Evolutionary conservation across 2,329 filamentous ascomycete genomes (phyloP), one percentile per base, ranked within the genome.

Genomic region (Aspergillus sp.): DNA sequence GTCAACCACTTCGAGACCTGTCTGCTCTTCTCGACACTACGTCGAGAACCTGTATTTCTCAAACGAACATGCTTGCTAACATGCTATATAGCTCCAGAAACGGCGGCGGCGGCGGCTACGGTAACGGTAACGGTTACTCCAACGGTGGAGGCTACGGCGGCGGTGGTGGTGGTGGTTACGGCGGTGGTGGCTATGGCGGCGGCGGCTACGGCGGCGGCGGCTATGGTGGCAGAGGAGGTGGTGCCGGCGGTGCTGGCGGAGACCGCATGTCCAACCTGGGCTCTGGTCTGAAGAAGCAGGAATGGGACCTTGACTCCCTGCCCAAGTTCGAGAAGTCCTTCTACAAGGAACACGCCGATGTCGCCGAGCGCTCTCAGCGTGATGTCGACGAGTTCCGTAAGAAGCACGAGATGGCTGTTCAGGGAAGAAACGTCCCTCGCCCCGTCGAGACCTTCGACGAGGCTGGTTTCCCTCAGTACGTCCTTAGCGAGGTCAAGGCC

Each of bases 321-420:
- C 94, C 95, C 70, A 98, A 98, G 80, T 99, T 99, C 81, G 95
- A 99, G 78, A 99, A 99, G 82, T 93, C 91, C 8, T 99, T 99
- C 82, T 99, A 99, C 87, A 97, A 98, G 83, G 95, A 98, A 81
- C 89, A 95, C 75, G 85, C 89, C 32, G 87, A 87, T 62, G 94
- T 99, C 63, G 80, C 87, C 63, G 83, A 79, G 71, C 91, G 95
- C 73, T 88, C 91, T 12, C 77, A 86, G 45, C 86, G 86, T 59
- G 94, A 98, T 65, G 90, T 99, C 60, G 90, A 93, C 28, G 90
- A 88, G 58, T 99, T 97, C 84, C 91, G 95, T 75, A 87, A 87
- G 74, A 87, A 91, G 74, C 88, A 95, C 72, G 84, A 91, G 73
- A 97, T 99, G 79, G 86, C 92, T 49, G 84, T 98, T 58, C 84